Evolutionary conservation across 2,329 filamentous ascomycete genomes (phyloP).

Genomic region (Ceratocystis destructans): DNA sequence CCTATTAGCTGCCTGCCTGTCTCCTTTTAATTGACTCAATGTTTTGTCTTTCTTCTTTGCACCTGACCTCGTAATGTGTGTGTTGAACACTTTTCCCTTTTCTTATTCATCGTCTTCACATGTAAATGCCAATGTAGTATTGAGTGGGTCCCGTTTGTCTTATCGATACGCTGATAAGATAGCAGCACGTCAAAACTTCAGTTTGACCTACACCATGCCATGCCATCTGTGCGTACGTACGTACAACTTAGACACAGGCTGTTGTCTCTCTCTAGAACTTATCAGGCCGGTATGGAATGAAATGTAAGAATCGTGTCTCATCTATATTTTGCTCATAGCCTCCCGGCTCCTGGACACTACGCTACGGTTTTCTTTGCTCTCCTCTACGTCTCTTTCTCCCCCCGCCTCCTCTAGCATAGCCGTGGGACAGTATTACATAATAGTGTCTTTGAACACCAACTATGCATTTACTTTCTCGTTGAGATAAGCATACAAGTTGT

Average conservation of each 20-base stretch:
- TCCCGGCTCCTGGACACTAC: no score
- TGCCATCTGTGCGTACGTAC: no score
- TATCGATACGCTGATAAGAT: conserved; percentile 5
- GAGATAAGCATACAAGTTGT: conserved; percentile 7
- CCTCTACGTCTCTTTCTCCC: not conserved
- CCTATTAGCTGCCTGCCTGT: not conserved
- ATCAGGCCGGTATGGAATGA: no score
- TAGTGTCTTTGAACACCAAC: not conserved
- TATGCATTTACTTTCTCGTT: conserved; percentile 9
- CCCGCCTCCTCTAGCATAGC: not conserved
- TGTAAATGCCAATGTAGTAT: conserved; percentile 8
- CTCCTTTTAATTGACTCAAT: not conserved
- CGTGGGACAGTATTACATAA: not conserved
- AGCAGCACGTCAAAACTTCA: not conserved
- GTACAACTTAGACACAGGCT: no score
- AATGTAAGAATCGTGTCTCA: no score
- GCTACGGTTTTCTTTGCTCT: no score
- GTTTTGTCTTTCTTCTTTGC: not conserved
- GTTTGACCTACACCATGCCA: not conserved
- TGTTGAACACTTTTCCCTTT: not conserved
- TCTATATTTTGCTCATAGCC: no score
- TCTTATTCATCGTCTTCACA: not conserved
- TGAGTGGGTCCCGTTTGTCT: not conserved
- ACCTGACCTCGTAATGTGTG: not conserved
- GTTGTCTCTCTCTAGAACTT: no score